Evolutionary conservation across 257 asterid species (phyloP), one percentile per base, ranked within the genome.

Genomic region (Lycium barbarum): DNA sequence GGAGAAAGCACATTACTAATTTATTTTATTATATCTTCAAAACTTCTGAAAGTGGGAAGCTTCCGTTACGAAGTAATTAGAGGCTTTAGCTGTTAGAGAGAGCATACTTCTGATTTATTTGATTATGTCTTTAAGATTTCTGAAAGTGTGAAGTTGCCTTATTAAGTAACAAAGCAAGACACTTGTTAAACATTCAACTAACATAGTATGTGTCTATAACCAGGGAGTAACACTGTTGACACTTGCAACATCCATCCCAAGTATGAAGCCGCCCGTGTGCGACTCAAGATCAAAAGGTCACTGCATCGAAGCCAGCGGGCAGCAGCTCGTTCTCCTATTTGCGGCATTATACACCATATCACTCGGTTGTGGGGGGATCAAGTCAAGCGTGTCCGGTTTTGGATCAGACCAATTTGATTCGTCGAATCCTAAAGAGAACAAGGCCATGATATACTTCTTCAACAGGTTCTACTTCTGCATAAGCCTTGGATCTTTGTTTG

Each of bases 401-500:
- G 86, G 72, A 10, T 65, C 82, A 6, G 86, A 83, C 54, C 86
- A 83, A 62, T 72, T 83, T 40, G 86, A 83, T 47, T 79, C 61
- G 2, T 33, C 36, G 3, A 61, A 83, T 47, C 65, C 74, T 10
- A 49, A 47, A 15, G 86, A 83, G 82, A 55, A 83, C 72, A 70
- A 71, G 26, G 82, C 61, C 38, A 83, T 70, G 71, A 38, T 12
- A 55, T 83, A 79, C 35, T 83, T 83, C 71, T 54, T 83, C 66
- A 71, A 72, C 72, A 70, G 86, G 73, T 83, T 71, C 54, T 57
- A 54, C 38, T 72, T 83, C 53, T 67, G 47, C 61, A 55, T 70
- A 10, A 70, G 26, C 45, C 12, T 84, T 3, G 86, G 86, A 40
- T 67, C 83, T 26, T 53, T 74, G 53, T 15, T 59, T 47, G 86